Evolutionary conservation across 495 filamentous ascomycete genomes (phyloP).

Genomic region (Neurospora sp.): DNA sequence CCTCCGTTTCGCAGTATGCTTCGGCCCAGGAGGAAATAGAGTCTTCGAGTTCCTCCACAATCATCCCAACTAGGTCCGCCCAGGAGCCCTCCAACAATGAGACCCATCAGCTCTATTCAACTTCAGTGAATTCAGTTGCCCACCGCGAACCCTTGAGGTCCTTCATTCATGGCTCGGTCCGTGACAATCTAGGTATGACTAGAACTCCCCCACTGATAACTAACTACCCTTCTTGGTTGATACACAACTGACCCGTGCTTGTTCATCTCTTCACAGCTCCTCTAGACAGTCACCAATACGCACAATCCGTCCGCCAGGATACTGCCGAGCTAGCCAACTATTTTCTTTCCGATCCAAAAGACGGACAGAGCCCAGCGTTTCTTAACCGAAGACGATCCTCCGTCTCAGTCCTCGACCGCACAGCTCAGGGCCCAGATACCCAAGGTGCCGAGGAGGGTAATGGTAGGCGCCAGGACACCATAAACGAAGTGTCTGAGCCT

Average conservation of each 20-base stretch:
- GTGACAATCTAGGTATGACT: conserved; percentile 49
- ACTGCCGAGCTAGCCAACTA: conserved; percentile 84
- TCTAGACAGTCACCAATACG: conserved; percentile 59
- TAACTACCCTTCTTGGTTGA: background rate
- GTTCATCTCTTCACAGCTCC: conserved; percentile 19
- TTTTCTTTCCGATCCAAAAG: conserved; percentile 58
- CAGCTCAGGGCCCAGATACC: conserved; percentile 12
- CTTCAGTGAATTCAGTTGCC: conserved; percentile 27
- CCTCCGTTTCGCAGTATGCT: conserved; percentile 23
- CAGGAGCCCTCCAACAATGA: conserved; percentile 13
- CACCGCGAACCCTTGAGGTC: conserved; percentile 65
- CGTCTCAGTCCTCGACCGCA: conserved; percentile 11
- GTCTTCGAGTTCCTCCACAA: conserved; percentile 5
- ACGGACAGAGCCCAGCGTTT: conserved; percentile 30
- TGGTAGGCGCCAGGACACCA: conserved; percentile 27
- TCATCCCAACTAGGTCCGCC: conserved; percentile 6
- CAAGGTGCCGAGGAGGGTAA: conserved; percentile 1
- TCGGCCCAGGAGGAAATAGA: conserved; percentile 15
- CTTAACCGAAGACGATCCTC: conserved; percentile 26
- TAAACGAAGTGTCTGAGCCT: conserved; percentile 54
- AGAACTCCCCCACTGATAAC: conserved; percentile 10
- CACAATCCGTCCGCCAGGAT: conserved; percentile 73
- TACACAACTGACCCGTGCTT: background rate
- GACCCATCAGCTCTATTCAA: conserved; percentile 21
- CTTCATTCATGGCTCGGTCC: conserved; percentile 65